Base-by-base conservation (phyloP, 805 yeast genomes). In the Sungouiozyma intestinalis region DNA sequence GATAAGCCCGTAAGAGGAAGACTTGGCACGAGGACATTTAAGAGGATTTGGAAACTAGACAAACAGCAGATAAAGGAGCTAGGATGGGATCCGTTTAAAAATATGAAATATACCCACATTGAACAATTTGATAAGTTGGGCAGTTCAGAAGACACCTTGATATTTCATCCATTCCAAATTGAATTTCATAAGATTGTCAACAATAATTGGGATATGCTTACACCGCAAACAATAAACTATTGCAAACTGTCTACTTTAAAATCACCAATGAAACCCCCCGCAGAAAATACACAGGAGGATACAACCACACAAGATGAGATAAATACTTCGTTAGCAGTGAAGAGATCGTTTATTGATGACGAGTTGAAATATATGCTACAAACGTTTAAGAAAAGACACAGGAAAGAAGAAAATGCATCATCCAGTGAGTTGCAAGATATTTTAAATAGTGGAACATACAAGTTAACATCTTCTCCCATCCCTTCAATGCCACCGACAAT, bases 61-160 rank as follows among this genome's bases (percentile, higher is more conserved):
- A 51, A 45, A 35, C 38, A 33, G 6, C 36, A 36, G 16, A 8
- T 50, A 17, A 50, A 42, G 34, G 24, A 35, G 7, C 35, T 53
- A 33, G 40, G 44, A 6, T 54, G 60, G 60, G 39, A 50, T 32
- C 59, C 59, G 6, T 48, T 56, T 33, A 36, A 32, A 17, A 33
- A 34, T 24, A 24, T 24, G 9, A 24, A 14, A 16, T 15, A 5
- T 15, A 31, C 35, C 13, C 17, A 14, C 6, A 24, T 20, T 11
- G 16, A 20, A 15, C 32, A 15, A 38, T 2, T 38, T 16, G 19
- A 16, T 9, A n/a, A 33, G 2, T n/a, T 16, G 9, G 43, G 46
- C n/a, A 18, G 7, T 2, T 38, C 43, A 17, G 20, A 24, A 24
- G 16, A 34, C 19, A 31, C 36, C 27, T 29, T 40, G 17, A 35